These are phyloP conservation scores for Pseudocercospora fuligena DNA, from an alignment of 2,329 filamentous ascomycete genomes.

Conservation along the genomic window DNA sequence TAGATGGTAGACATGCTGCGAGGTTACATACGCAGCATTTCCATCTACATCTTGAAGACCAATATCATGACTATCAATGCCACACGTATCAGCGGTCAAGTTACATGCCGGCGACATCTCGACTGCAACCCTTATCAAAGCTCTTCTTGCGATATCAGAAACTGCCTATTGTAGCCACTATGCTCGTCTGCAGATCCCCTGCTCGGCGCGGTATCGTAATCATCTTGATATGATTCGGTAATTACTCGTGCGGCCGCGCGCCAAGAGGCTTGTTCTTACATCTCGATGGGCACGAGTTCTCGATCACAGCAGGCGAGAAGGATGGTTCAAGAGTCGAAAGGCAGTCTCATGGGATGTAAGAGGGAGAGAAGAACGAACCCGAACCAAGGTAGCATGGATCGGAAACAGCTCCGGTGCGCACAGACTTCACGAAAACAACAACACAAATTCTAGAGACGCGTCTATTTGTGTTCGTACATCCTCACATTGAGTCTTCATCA, in stretches of 20 bases:
- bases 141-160: neutral
- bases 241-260: neutral
- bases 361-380: no score
- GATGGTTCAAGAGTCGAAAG: no score
- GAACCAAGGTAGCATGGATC: no score
- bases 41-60: neutral
- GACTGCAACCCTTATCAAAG: neutral
- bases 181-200: neutral
- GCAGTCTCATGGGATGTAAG: no score
- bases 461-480: neutral
- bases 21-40: neutral
- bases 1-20: constrained; percentile 7
- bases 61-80: no score
- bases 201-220: neutral
- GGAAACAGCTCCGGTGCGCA: no score
- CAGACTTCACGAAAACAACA: no score
- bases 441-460: neutral
- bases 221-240: neutral
- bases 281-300: neutral
- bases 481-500: neutral
- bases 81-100: neutral
- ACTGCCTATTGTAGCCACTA: neutral
- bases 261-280: neutral
- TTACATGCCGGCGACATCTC: neutral
- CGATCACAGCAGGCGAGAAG: no score